Percentiles rank a stretch among this genome's conserved stretches.
phyloP scores from a whole-genome alignment of 495 filamentous ascomycete genomes.

The Penicillium samsonianum region DNA sequence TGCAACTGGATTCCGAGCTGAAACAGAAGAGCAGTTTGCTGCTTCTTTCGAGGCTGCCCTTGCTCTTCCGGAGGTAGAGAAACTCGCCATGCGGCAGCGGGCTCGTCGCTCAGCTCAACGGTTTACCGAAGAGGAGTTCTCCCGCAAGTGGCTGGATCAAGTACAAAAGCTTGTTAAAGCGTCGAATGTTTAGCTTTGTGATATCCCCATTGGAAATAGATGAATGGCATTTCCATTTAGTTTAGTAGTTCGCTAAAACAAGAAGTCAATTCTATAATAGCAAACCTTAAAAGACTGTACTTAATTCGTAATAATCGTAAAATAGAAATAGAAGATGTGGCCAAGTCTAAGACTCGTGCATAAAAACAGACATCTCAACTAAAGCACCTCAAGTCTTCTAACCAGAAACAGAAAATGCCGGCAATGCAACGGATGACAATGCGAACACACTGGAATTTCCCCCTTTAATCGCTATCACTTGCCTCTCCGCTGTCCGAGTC shows the following conservation, averaged over 20 bases:
- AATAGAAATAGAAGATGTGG: constrained; percentile 6
- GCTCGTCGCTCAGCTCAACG: constrained; percentile 74
- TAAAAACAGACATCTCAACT: constrained; percentile 1
- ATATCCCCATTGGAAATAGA: constrained; percentile 15
- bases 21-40: constrained; percentile 73
- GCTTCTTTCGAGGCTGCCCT: constrained; percentile 75
- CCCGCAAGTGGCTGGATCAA: constrained; percentile 67
- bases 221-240: neutral
- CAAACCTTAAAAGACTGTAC: neutral
- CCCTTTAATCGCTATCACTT: constrained; percentile 46
- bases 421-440: neutral
- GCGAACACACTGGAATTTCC: neutral
- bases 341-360: constrained; percentile 3
- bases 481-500: constrained; percentile 39
- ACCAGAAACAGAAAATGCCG: neutral
- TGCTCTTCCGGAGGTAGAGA: constrained; percentile 63
- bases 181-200: constrained; percentile 9
- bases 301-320: constrained; percentile 18
- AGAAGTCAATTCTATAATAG: neutral
- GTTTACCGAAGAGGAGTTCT: constrained; percentile 88
- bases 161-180: constrained; percentile 66
- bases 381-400: neutral
- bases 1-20: constrained; percentile 84
- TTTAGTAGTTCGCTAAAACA: neutral
- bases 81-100: constrained; percentile 67